Evolutionary conservation across 495 filamentous ascomycete genomes (phyloP).

Genomic region (Talaromyces nanjingensis): DNA sequence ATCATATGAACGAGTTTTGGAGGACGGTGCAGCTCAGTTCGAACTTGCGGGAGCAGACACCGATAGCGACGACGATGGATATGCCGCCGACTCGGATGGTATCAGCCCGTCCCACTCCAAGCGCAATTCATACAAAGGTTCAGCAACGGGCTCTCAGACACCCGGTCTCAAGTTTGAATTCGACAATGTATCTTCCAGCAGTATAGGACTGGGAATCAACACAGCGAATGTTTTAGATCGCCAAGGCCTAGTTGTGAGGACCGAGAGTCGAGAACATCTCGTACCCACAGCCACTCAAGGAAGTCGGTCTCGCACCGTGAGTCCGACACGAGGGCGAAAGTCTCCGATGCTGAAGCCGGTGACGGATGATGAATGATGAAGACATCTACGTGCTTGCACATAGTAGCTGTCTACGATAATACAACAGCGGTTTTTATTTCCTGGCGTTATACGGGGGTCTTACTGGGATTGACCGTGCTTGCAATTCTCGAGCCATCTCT

Average conservation of each 20-base stretch:
- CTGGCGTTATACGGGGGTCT: not conserved
- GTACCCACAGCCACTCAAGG: constrained; percentile 38
- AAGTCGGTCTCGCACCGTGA: constrained; percentile 37
- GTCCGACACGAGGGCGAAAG: constrained; percentile 36
- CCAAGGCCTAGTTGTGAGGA: constrained; percentile 66
- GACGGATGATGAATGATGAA: constrained; percentile 29
- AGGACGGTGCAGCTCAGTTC: constrained; percentile 65
- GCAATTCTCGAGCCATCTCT: not conserved
- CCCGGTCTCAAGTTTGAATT: constrained; percentile 49
- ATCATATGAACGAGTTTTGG: constrained; percentile 78
- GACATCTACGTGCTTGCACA: not conserved
- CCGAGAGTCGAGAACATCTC: constrained; percentile 74
- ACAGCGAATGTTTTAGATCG: constrained; percentile 54
- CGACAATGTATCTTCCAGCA: constrained; percentile 48
- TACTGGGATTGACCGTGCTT: not conserved
- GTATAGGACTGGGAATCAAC: constrained; percentile 39
- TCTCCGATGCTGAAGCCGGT: constrained; percentile 34
- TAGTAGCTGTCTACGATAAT: constrained; percentile 1
- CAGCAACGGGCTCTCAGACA: constrained; percentile 17
- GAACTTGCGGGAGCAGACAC: constrained; percentile 63
- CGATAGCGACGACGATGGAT: constrained; percentile 43
- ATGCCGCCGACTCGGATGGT: constrained; percentile 26
- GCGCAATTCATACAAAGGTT: constrained; percentile 34
- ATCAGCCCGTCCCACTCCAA: constrained; percentile 24
- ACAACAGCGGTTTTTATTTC: not conserved